Evolutionary conservation across 2,329 filamentous ascomycete genomes (phyloP).

Genomic region (Penicillium sp.): DNA sequence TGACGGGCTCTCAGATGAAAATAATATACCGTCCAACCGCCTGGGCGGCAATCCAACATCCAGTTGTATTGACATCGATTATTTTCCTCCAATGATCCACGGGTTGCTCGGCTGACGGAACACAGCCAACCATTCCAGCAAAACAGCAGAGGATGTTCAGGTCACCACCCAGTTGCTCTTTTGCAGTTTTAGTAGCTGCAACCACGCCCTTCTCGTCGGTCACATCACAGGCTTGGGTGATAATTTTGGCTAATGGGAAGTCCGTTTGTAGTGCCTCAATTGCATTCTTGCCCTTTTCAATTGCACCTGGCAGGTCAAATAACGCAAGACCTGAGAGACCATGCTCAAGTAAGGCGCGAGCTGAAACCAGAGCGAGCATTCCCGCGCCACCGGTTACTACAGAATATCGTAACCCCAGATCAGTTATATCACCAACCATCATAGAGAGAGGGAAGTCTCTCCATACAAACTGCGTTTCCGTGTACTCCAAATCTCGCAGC

Average conservation of each 20-base stretch:
- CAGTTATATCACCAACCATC: not conserved
- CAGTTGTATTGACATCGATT: conserved; percentile 69
- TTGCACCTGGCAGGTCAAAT: conserved; percentile 54
- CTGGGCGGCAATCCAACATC: conserved; percentile 66
- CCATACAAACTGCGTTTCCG: conserved; percentile 28
- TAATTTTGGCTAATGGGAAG: conserved; percentile 54
- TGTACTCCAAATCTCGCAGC: conserved; percentile 26
- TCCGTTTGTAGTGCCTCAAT: conserved; percentile 47
- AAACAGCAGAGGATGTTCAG: conserved; percentile 60
- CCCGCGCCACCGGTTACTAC: conserved; percentile 64
- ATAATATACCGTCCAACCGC: conserved; percentile 48
- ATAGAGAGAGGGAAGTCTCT: not conserved
- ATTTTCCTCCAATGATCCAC: conserved; percentile 59
- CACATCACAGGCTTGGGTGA: conserved; percentile 55
- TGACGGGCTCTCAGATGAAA: conserved; percentile 7
- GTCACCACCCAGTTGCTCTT: conserved; percentile 45
- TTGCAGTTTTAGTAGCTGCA: conserved; percentile 18
- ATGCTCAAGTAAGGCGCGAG: conserved; percentile 64
- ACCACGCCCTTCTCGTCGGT: conserved; percentile 44
- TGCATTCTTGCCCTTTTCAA: conserved; percentile 31
- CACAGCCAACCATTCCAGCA: conserved; percentile 64
- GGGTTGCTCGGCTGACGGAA: conserved; percentile 58
- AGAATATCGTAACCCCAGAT: not conserved
- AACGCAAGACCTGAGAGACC: conserved; percentile 58
- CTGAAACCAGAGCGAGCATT: conserved; percentile 56